A percentile compares a stretch with the other conserved stretches of the same genome.
phyloP scores from a whole-genome alignment of 805 yeast species.

The Torulaspora quercuum region DNA sequence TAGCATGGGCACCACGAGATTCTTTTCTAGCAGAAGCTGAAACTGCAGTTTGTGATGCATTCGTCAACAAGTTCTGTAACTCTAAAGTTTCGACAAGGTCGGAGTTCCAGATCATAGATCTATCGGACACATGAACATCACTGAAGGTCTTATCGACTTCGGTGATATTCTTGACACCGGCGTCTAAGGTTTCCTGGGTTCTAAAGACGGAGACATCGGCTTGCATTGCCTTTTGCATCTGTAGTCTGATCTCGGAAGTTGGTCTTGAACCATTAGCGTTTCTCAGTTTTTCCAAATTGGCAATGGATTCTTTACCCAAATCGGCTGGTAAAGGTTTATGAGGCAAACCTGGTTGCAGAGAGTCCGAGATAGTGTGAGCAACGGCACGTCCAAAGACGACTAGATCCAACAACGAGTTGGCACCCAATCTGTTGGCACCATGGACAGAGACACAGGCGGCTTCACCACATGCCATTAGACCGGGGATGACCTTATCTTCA shows the following conservation, averaged over 20 bases:
- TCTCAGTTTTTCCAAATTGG: constrained; percentile 84
- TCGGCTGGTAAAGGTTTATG: constrained; percentile 79
- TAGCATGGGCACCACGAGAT: constrained; percentile 99
- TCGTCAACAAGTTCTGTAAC: constrained; percentile 91
- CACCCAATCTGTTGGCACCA: constrained; percentile 99
- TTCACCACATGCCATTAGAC: constrained; percentile 96
- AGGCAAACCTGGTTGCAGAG: constrained; percentile 84
- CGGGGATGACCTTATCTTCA: constrained; percentile 86
- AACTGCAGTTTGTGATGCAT: constrained; percentile 93
- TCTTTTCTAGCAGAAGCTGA: constrained; percentile 94
- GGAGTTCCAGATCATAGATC: constrained; percentile 98
- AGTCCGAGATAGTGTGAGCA: constrained; percentile 82
- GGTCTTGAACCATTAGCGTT: constrained; percentile 75
- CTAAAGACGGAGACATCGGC: constrained; percentile 95
- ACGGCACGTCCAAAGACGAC: constrained; percentile 99
- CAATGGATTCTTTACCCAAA: constrained; percentile 84
- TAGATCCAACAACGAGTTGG: constrained; percentile 92
- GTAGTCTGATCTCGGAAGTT: constrained; percentile 84
- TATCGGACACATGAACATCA: constrained; percentile 83
- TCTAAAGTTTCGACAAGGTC: constrained; percentile 95
- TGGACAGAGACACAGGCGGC: constrained; percentile 99
- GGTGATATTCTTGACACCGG: constrained; percentile 78
- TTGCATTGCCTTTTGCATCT: constrained; percentile 96
- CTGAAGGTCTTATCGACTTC: constrained; percentile 70
- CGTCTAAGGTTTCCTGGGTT: constrained; percentile 85